Evolutionary conservation across 202 grass and related monocot genomes (phyloP), one percentile per base, ranked within the genome.

Genomic region (Thinopyrum obtusiflorum): DNA sequence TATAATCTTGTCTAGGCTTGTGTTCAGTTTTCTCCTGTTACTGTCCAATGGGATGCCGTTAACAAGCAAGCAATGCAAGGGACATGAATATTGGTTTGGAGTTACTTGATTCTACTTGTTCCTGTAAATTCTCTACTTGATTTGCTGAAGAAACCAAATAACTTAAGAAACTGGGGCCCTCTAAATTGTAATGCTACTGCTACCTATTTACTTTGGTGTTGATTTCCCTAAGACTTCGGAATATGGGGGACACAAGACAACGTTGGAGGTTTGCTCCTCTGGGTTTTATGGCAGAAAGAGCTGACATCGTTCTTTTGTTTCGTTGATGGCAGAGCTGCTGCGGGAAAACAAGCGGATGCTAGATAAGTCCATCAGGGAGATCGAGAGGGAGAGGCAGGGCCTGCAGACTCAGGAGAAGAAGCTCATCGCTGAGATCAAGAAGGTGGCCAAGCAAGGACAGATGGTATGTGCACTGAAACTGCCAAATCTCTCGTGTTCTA

Each of bases 331-430:
- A 95, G 93, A 95, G 68, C 73, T 92, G 80, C 84, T 95, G 93
- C 82, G 93, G 82, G 93, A 95, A 84, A 95, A 95, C 33, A 95
- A 95, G 29, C 80, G 93, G 9, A 95, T 95, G 93, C 74, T 91
- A 59, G 93, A 95, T 18, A 90, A 85, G 55, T 95, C 93, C 5
- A 92, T 95, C 31, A 85, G 93, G 67, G 93, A 95, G 21, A 95
- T 95, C 15, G 90, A 95, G 80, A 90, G 93, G 86, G 93, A 95
- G 86, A 89, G 93, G 77, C 93, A 95, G 85, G 88, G 90, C 20
- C 84, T 95, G 9, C 90, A 95, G 80, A 1, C 86, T 55, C 90
- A 95, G 68, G 93, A 95, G 82, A 95, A 92, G 82, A 92, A 95
- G 74, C 93, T 92, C 66, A 92, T 95, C 12, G 65, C 79, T 0